Evolutionary conservation across 2,329 filamentous ascomycete species (phyloP).

Genomic region (Ophiosphaerella narmari): DNA sequence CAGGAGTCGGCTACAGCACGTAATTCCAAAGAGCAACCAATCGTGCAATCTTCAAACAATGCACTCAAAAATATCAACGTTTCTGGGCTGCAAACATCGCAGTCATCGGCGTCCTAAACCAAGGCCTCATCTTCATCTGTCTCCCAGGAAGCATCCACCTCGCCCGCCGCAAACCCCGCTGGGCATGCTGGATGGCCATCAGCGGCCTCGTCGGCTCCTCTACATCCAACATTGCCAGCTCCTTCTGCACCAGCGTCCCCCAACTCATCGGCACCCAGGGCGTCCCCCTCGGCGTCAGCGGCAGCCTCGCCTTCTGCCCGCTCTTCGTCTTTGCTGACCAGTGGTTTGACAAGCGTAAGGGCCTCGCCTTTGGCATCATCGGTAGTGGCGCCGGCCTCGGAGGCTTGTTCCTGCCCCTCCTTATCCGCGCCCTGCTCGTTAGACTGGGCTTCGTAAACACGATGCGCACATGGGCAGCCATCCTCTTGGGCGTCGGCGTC

Average conservation of each 20-base stretch:
- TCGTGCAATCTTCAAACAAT: background rate
- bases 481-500: conserved; percentile 33
- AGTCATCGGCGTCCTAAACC: conserved; percentile 67
- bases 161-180: conserved; percentile 36
- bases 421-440: conserved; percentile 47
- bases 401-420: conserved; percentile 51
- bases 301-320: conserved; percentile 54
- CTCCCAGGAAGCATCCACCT: conserved; percentile 45
- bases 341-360: conserved; percentile 63
- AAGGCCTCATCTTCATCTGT: conserved; percentile 53
- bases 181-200: conserved; percentile 33
- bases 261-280: conserved; percentile 46
- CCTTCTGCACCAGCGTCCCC: conserved; percentile 35
- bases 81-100: conserved; percentile 53
- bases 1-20: too few species aligned
- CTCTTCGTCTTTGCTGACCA: conserved; percentile 61
- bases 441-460: conserved; percentile 49
- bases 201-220: conserved; percentile 41
- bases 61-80: background rate
- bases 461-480: conserved; percentile 46
- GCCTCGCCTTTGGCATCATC: conserved; percentile 66
- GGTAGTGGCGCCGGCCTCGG: conserved; percentile 51
- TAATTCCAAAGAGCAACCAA: too few species aligned
- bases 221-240: conserved; percentile 40
- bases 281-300: conserved; percentile 47